Conservation (phyloP, 1,284 basidiomycete genomes). For the Coriolopsis trogii region DNA sequence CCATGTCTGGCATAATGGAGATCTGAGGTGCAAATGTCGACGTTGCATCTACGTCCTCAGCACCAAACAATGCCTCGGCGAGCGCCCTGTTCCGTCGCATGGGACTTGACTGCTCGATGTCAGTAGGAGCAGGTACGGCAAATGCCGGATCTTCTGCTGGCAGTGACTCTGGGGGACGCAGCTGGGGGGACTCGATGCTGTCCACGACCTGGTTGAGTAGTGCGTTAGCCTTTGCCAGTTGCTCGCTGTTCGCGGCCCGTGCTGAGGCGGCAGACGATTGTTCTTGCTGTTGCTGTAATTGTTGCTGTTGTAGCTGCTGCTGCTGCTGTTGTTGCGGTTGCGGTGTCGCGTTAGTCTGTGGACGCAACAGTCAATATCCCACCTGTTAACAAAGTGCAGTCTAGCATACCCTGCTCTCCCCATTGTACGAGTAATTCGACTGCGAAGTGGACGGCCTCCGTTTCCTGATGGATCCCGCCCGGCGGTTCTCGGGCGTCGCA, state of each 20-base stretch:
- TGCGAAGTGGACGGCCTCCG: constrained; percentile 80
- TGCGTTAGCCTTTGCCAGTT: constrained; percentile 59
- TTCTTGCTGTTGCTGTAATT: constrained; percentile 6
- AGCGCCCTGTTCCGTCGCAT: constrained; percentile 70
- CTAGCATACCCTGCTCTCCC: constrained; percentile 45
- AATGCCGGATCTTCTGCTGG: constrained; percentile 31
- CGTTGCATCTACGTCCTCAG: constrained; percentile 41
- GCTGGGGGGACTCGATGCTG: constrained; percentile 56
- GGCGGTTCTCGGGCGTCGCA: constrained; percentile 53
- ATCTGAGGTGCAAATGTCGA: constrained; percentile 17
- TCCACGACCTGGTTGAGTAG: constrained; percentile 69
- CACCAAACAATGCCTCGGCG: constrained; percentile 72
- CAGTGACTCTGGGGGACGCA: constrained; percentile 29
- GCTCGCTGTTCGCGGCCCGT: constrained; percentile 30
- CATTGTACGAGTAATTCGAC: constrained; percentile 66
- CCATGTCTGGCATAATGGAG: constrained; percentile 21
- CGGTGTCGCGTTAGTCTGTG: constrained; percentile 59
- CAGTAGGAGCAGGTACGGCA: constrained; percentile 23
- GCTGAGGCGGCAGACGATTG: constrained; percentile 13
- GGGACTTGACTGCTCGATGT: constrained; percentile 39
- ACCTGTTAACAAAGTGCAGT: neutral
- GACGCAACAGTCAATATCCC: constrained; percentile 1
- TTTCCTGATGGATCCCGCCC: constrained; percentile 56
- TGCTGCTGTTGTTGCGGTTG: constrained; percentile 32
- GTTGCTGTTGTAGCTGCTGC: too few species aligned